Evolutionary conservation across 2,329 filamentous ascomycete species (phyloP), one percentile per base, ranked within the genome.

Genomic region (Orbilia ellipsospora): DNA sequence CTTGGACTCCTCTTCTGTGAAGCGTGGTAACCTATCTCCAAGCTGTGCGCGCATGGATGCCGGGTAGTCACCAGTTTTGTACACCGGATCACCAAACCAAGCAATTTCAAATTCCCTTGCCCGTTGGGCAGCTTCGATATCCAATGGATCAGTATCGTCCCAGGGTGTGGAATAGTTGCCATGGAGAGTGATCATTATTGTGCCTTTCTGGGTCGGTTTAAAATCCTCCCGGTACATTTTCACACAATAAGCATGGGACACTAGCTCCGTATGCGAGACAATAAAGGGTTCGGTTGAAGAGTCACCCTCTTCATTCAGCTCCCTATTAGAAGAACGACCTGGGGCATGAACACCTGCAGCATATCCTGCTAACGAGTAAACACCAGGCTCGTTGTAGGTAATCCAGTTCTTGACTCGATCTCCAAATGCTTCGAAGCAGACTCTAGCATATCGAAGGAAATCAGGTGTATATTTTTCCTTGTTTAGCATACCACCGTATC

Each of bases 331-430:
- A 15, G 80, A 81, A 5, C 77, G 78, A 15, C 78, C 81, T 1
- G 78, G 81, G 0, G 82, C 82, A 62, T 83, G 81, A 0, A 81
- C 81, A 8, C 82, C 82, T 3, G 79, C 80, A 0, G 81, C 81
- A 55, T 82, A 82, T 0, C 82, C 82, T 69, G 81, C 81, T 1
- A 82, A 77, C 8, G 80, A 79, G 63, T 81, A 82, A 8, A 82
- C 80, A 18, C 82, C 81, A 1, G 81, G 81, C 74, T 81, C 81
- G 56, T 81, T 81, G 66, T 81, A 81, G 0, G 80, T 81, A 69
- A 88, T 87, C 88, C 88, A 90, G 77, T 86, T 83, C 80, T 88
- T 89, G 64, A 90, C 87, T 74, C 86, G 86, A 51, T 84, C 82
- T 0, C 87, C 87, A 68, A 89, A 84, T 0, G 86, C 84, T 74